phyloP scores from a whole-genome alignment of 2,329 filamentous ascomycete genomes.

The Botrytis aclada region DNA sequence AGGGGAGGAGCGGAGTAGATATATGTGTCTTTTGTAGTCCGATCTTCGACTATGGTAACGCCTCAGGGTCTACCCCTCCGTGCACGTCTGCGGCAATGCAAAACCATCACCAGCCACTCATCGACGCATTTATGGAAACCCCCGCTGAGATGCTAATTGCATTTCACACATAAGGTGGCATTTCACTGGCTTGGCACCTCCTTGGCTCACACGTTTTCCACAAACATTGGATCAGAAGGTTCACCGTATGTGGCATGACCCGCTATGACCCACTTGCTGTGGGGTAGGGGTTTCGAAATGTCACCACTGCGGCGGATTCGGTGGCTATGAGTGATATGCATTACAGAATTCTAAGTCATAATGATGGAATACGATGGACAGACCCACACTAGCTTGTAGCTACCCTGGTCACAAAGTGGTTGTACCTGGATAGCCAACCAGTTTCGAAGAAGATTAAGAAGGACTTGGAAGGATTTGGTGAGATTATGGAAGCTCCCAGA shows the following conservation, averaged over 20 bases:
- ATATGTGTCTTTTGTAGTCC: constrained; percentile 10
- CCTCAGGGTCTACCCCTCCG: constrained; percentile 14
- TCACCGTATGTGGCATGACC: constrained; percentile 3
- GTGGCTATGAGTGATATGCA: constrained; percentile 9
- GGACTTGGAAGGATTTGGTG: not conserved
- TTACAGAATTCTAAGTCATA: not conserved
- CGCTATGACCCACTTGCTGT: not conserved
- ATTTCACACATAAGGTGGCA: not conserved
- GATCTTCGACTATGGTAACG: not conserved
- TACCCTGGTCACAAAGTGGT: not conserved
- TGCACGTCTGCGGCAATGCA: not conserved
- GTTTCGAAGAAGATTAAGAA: not conserved
- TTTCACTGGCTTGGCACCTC: constrained; percentile 1
- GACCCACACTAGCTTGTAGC: constrained; percentile 11
- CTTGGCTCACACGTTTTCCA: constrained; percentile 14
- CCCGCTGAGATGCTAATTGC: not conserved
- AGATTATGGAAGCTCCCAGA: constrained; percentile 4
- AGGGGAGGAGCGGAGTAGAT: not conserved
- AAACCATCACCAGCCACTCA: constrained; percentile 6
- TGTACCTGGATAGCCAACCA: not conserved
- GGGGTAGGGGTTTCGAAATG: constrained; percentile 3
- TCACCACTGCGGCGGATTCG: not conserved
- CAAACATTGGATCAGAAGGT: constrained; percentile 9
- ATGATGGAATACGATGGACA: not conserved
- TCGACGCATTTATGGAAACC: not conserved